A percentile compares a stretch with the other conserved stretches of the same genome.
phyloP scores from a whole-genome alignment of 169 alveolate genomes.

The Cardiosporidium cionae region DNA sequence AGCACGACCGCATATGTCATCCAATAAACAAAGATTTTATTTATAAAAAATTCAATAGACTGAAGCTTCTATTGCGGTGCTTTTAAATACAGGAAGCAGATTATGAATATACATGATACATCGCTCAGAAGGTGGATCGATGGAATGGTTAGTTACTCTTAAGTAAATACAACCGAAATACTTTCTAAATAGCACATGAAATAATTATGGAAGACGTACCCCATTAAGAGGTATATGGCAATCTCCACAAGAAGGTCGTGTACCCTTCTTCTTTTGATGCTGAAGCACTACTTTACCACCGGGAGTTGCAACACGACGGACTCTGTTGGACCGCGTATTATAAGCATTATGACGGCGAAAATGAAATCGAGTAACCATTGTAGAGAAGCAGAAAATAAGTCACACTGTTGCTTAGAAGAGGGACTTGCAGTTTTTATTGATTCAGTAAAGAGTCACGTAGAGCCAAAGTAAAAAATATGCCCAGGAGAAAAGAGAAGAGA shows the following conservation, averaged over 20 bases:
- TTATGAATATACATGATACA: background rate
- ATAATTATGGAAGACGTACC: constrained; percentile 16
- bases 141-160: background rate
- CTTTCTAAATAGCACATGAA: background rate
- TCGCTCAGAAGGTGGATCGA: background rate
- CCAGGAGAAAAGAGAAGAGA: too few species aligned
- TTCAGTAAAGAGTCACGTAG: too few species aligned
- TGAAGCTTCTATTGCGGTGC: background rate
- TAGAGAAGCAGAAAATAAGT: background rate
- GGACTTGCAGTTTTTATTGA: too few species aligned
- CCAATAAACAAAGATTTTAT: background rate
- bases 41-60: background rate
- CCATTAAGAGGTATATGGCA: constrained; percentile 58
- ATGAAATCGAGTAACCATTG: constrained; percentile 75
- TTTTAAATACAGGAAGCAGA: background rate
- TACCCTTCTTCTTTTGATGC: constrained; percentile 46
- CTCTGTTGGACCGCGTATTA: constrained; percentile 73
- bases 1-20: background rate
- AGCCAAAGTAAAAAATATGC: too few species aligned
- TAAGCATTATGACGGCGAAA: constrained; percentile 72
- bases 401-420: too few species aligned
- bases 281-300: constrained; percentile 63
- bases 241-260: constrained; percentile 63
- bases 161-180: background rate
- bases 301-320: constrained; percentile 77